These are phyloP conservation scores for Debaryomyces robertsiae DNA, from an alignment of 1,139 yeast genomes.

Conservation along the genomic window DNA sequence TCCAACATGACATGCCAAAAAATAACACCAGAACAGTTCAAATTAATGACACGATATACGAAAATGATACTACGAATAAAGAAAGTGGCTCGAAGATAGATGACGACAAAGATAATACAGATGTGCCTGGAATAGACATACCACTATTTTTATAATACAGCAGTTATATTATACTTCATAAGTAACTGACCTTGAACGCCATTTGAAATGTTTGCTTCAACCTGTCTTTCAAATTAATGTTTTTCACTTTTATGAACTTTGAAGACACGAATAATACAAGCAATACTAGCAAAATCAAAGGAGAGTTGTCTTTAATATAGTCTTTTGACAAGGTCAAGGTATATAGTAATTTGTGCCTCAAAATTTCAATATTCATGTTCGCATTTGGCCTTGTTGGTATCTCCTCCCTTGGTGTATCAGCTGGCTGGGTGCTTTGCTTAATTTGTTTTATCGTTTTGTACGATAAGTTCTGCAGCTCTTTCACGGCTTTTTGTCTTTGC, in stretches of 20 bases:
- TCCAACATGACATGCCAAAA: conserved; percentile 11
- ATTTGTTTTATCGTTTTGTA: conserved; percentile 39
- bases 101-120: conserved; percentile 26
- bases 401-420: neutral
- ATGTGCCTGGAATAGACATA: conserved; percentile 44
- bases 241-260: conserved; percentile 26
- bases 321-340: conserved; percentile 21
- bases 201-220: conserved; percentile 42
- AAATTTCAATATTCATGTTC: conserved; percentile 1
- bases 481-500: conserved; percentile 25
- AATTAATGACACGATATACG: conserved; percentile 15
- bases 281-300: conserved; percentile 28
- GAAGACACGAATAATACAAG: conserved; percentile 25
- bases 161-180: conserved; percentile 19
- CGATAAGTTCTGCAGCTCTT: conserved; percentile 33
- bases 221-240: conserved; percentile 32
- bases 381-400: neutral
- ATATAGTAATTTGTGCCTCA: conserved; percentile 20
- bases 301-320: conserved; percentile 34
- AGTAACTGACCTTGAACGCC: conserved; percentile 50
- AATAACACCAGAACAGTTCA: conserved; percentile 10
- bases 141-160: conserved; percentile 36
- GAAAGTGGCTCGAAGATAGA: conserved; percentile 15
- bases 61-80: conserved; percentile 8
- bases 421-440: conserved; percentile 12